Base-by-base conservation (phyloP, 2,329 filamentous ascomycete species). In the Dothideomycetes sp. region DNA sequence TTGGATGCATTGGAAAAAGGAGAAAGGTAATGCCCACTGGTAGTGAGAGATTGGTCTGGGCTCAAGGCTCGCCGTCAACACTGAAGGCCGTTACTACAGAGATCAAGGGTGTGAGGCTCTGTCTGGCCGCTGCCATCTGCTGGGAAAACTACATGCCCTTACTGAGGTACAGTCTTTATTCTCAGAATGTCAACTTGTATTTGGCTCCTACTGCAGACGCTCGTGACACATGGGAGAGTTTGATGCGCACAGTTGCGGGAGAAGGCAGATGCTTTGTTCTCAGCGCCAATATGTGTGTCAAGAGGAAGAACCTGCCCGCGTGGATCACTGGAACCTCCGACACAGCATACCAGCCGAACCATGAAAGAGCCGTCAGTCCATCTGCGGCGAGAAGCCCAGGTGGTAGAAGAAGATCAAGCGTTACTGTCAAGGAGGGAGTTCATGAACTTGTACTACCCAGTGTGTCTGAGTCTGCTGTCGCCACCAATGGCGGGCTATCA, bases 71-170 rank as follows among this genome's bases (percentile, higher is more conserved):
- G 2, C 77, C 88, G 0, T 75, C 75, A 1, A 91, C 85, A 3
- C 71, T 95, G 19, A 76, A 77, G 46, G 88, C 87, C 3, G 77
- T 94, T 1, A 81, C 77, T 18, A 87, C 86, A 1, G 75, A 69
- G 17, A 86, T 95, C 57, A 80, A 81, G 45, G 86, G 85, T 36
- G 75, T 87, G 2, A 78, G 77, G 47, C 63, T 95, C 44, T 89
- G 84, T 41, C 73, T 95, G 44, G 88, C 81, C 0, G 79, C 83
- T 3, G 89, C 87, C 3, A 93, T 96, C 49, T 94, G 88, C 68
- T 95, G 88, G 88, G 88, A 96, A 60, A 94, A 84, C 59, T 94
- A 89, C 64, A 95, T 94, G 87, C 88, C 88, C 0, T 66, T 95
- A 14, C 68, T 95, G 5, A 75, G 89, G 14, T 83, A 94, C 56